phyloP scores from a whole-genome alignment of 768 basidiomycete species.

The Melanogaster broomeanus region DNA sequence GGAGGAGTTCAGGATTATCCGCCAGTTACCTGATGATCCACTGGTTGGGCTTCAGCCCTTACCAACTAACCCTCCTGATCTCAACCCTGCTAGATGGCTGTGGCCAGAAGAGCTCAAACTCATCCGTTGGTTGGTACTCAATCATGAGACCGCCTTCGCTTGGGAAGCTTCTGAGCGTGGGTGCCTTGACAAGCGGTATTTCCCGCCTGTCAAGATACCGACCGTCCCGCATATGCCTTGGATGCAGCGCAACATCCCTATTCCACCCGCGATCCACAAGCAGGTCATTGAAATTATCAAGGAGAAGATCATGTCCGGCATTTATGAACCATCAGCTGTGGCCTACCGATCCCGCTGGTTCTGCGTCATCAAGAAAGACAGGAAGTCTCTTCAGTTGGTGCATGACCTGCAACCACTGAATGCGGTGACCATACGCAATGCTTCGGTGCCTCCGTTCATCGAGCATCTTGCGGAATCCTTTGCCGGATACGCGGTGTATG shows the following conservation, averaged over 20 bases:
- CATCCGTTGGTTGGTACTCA: not conserved
- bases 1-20: not conserved
- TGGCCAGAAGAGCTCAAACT: not conserved
- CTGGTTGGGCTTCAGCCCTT: not conserved
- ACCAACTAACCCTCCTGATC: not conserved
- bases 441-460: not conserved
- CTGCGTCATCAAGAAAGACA: constrained; percentile 35
- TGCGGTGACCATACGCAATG: constrained; percentile 36
- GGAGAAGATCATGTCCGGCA: not conserved
- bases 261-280: too few species aligned
- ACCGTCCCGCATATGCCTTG: constrained; percentile 32
- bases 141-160: constrained; percentile 35
- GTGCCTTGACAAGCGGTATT: constrained; percentile 31
- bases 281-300: not conserved
- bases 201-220: constrained; percentile 33
- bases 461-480: constrained; percentile 37
- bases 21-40: not conserved
- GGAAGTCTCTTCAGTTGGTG: constrained; percentile 35
- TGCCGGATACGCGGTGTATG: constrained; percentile 31
- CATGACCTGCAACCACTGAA: constrained; percentile 42
- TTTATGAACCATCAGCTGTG: not conserved
- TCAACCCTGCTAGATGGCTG: not conserved
- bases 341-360: not conserved
- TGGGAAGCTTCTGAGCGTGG: constrained; percentile 40
- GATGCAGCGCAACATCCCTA: too few species aligned